Conservation (phyloP, 2,329 filamentous ascomycete species). For the Mycosphaerella arachidis region DNA sequence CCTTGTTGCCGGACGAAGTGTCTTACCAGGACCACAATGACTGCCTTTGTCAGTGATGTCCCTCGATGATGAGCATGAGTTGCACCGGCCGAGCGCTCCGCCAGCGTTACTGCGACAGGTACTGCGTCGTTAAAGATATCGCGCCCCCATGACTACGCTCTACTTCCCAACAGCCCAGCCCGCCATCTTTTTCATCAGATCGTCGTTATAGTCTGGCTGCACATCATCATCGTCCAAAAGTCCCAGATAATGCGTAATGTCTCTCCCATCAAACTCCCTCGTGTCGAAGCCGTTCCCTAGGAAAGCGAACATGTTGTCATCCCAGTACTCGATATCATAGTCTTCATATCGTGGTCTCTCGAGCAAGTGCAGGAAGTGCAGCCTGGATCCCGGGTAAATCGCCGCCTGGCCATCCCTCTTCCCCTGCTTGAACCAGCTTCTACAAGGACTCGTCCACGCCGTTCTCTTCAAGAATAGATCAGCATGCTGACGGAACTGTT, state of each 20-base stretch:
- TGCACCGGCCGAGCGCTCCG: no score
- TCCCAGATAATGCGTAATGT: slow-evolving; percentile 45
- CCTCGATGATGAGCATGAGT: no score
- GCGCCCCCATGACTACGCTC: neutral
- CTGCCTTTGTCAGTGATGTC: no score
- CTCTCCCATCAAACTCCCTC: slow-evolving; percentile 45
- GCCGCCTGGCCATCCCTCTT: slow-evolving; percentile 35
- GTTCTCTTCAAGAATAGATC: slow-evolving; percentile 39
- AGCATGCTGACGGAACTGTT: slow-evolving; percentile 38
- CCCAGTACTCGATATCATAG: slow-evolving; percentile 40
- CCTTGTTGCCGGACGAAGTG: no score
- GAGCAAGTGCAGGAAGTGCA: slow-evolving; percentile 39
- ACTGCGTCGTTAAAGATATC: neutral
- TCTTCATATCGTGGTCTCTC: slow-evolving; percentile 39
- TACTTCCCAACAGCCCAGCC: slow-evolving; percentile 30
- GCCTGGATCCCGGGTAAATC: slow-evolving; percentile 37
- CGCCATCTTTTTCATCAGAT: slow-evolving; percentile 37
- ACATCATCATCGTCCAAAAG: slow-evolving; percentile 35
- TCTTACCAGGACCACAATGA: no score
- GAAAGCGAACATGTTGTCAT: slow-evolving; percentile 39
- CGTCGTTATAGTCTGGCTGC: slow-evolving; percentile 40
- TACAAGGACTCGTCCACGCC: slow-evolving; percentile 34
- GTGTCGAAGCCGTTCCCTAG: slow-evolving; percentile 43
- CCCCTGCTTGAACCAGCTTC: slow-evolving; percentile 37
- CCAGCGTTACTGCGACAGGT: no score